Evolutionary conservation across 257 asterid genomes (phyloP).

Genomic region (Solanum tarijense): DNA sequence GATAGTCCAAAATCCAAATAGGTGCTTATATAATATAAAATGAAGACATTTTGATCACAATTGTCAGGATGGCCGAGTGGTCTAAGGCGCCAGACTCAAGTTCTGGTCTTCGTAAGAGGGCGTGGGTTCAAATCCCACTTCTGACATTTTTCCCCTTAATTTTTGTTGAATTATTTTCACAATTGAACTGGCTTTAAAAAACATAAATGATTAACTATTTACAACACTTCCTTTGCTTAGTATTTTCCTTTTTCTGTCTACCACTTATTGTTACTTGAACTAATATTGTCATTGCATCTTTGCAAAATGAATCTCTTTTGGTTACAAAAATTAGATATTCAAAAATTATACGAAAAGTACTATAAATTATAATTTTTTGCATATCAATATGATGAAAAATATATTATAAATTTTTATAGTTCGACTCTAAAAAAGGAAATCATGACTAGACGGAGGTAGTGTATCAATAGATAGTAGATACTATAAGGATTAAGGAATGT

Average conservation of each 20-base stretch:
- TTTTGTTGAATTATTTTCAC: neutral
- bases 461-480: neutral
- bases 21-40: neutral
- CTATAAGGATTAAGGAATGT: neutral
- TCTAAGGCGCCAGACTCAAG: constrained; percentile 98
- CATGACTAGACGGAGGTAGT: too few relatives aligned
- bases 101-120: constrained; percentile 74
- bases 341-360: too few relatives aligned
- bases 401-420: too few relatives aligned
- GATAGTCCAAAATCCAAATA: neutral
- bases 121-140: constrained; percentile 85
- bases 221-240: neutral
- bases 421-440: too few relatives aligned
- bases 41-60: too few relatives aligned
- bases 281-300: neutral
- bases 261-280: neutral
- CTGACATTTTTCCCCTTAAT: constrained; percentile 17
- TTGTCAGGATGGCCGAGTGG: constrained; percentile 95
- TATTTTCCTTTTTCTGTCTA: neutral
- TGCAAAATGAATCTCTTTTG: neutral
- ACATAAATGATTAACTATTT: neutral
- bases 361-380: too few relatives aligned
- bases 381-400: too few relatives aligned
- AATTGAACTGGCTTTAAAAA: neutral
- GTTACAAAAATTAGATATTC: neutral